Percentiles rank a stretch among this genome's conserved stretches.
phyloP scores from a whole-genome alignment of 73 alveolate genomes.

The Tetrahymena thermophila region DNA sequence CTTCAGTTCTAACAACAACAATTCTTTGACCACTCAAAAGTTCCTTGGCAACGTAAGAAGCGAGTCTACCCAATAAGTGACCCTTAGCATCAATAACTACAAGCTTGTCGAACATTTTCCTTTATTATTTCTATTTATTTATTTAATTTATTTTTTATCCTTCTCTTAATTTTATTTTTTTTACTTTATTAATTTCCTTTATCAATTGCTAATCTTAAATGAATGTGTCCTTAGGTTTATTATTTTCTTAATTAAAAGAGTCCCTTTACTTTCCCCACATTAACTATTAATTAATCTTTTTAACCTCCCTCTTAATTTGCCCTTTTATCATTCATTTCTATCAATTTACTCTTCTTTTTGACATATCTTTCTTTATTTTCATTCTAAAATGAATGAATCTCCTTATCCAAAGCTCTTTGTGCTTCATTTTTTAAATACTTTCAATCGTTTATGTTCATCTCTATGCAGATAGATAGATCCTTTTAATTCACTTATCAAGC shows the following conservation, averaged over 20 bases:
- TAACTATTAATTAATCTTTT: background rate
- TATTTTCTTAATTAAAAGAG: background rate
- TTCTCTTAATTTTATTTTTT: background rate
- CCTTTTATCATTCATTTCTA: background rate
- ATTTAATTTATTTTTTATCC: slow-evolving; percentile 1
- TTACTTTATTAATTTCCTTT: background rate
- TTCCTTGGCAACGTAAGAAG: slow-evolving; percentile 96
- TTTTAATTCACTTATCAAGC: background rate
- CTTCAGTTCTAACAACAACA: slow-evolving; percentile 89
- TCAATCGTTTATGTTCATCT: background rate
- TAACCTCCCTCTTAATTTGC: slow-evolving; percentile 3
- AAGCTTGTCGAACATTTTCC: slow-evolving; percentile 84
- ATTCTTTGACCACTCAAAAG: slow-evolving; percentile 86
- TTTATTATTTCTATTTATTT: background rate
- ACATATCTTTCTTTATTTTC: background rate
- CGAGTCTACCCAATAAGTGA: slow-evolving; percentile 98
- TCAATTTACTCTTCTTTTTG: background rate
- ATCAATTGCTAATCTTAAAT: background rate
- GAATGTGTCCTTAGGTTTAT: background rate
- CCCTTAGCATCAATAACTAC: slow-evolving; percentile 97
- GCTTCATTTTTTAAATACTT: background rate
- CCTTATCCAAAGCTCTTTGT: background rate
- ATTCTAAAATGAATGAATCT: background rate
- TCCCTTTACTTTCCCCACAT: slow-evolving; percentile 1
- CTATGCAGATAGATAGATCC: background rate